Base-by-base conservation (phyloP, 2,329 filamentous ascomycete genomes). In the Paramyrothecium sp. region DNA sequence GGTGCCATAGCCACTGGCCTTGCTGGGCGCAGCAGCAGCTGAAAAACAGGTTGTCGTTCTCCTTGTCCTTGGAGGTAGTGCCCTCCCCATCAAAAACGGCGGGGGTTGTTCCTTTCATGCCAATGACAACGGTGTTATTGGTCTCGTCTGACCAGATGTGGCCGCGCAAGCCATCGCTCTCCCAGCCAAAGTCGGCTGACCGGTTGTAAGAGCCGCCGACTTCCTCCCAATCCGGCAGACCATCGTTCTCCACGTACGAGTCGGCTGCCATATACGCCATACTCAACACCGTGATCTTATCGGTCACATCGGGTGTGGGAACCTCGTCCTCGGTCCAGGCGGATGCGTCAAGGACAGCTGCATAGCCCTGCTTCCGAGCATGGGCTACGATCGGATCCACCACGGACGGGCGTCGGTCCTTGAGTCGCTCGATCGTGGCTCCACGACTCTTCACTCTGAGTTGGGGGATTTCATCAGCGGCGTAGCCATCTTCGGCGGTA, bases 41-140 rank as follows among this genome's bases (percentile, higher is more conserved):
- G 77, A 97, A 97, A 75, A 96, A 97, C 11, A 99, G 81, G 70
- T 99, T 99, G 75, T 99, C 95, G 71, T 98, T 99, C 68, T 93
- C 81, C 77, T 99, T 99, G 77, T 99, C 95, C 65, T 97, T 97
- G 23, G 92, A 96, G 0, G 94, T 98, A 1, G 95, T 98, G 54
- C 93, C 94, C 41, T 94, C 90, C n/a, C 95, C 95, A 71, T 98
- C 94, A 69, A 97, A 98, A 3, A 98, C 88, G 13, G 95, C 94
- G 2, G 89, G 86, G 1, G 89, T 91, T 0, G 93, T 97, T 55
- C 94, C 95, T 75, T 99, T 99, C 56, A 99, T 76, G 5, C 92
- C 93, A 62, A 98, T 95, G 47, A 98, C 87, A 54, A 98, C 82
- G 1, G 94, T 98, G 38, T 85, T 85, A 72, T 98, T 97, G 44